Conservation (phyloP, 805 yeast genomes). For the Debaryomyces castellii region DNA sequence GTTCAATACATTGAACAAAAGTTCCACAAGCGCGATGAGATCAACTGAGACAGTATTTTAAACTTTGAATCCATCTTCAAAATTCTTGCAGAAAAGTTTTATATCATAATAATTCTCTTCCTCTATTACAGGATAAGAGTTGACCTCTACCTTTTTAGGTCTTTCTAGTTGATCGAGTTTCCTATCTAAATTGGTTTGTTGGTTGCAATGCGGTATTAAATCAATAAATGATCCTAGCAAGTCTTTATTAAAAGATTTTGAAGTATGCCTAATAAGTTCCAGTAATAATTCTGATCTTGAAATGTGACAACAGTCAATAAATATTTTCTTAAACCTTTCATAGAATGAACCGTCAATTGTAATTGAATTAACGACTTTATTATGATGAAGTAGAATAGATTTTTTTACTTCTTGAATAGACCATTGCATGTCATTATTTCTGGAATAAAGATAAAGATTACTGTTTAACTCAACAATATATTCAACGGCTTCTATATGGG, state of each 20-base stretch:
- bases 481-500: neutral
- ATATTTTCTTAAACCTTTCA: neutral
- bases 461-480: neutral
- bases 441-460: neutral
- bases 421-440: neutral
- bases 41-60: neutral
- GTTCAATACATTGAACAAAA: neutral
- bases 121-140: no score
- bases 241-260: neutral
- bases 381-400: neutral
- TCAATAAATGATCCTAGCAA: neutral
- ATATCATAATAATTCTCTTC: conserved; percentile 6
- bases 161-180: no score
- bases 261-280: neutral
- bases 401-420: neutral
- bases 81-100: conserved; percentile 9
- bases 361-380: neutral
- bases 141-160: no score
- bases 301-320: neutral
- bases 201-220: neutral
- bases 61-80: conserved; percentile 13
- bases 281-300: neutral
- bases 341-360: neutral
- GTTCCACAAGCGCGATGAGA: neutral
- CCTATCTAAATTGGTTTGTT: neutral